phyloP scores from a whole-genome alignment of 768 basidiomycete species.

The Mycena galericulata region DNA sequence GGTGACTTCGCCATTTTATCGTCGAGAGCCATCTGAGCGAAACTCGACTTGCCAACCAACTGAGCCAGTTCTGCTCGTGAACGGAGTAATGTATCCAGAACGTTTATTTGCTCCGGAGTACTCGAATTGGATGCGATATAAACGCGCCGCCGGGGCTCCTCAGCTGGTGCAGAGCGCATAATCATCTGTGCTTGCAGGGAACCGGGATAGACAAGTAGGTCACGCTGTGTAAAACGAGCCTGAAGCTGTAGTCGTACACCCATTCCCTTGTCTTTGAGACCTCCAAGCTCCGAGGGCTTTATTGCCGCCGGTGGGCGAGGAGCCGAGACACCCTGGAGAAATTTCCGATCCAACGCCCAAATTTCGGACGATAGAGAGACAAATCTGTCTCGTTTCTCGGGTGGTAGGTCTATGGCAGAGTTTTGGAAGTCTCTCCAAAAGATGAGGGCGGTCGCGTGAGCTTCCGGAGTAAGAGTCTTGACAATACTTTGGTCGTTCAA shows the following conservation, averaged over 20 bases:
- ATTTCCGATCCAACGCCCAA: constrained; percentile 86
- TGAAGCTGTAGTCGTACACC: constrained; percentile 79
- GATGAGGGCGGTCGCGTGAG: constrained; percentile 88
- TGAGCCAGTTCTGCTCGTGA: constrained; percentile 86
- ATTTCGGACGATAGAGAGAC: constrained; percentile 93
- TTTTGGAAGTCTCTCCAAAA: constrained; percentile 98
- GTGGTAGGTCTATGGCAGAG: constrained; percentile 92
- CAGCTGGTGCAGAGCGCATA: constrained; percentile 87
- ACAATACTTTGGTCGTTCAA: constrained; percentile 76
- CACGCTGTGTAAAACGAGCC: constrained; percentile 80
- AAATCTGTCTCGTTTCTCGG: constrained; percentile 80
- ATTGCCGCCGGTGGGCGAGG: constrained; percentile 77
- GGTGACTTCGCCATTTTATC: constrained; percentile 99
- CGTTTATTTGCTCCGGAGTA: constrained; percentile 77
- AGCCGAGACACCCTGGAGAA: constrained; percentile 75
- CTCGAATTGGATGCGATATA: constrained; percentile 88
- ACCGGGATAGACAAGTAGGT: constrained; percentile 85
- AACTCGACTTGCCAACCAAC: constrained; percentile 88
- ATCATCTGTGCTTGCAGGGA: constrained; percentile 95
- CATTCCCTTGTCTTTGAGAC: constrained; percentile 82
- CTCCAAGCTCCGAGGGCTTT: constrained; percentile 74
- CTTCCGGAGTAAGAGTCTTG: constrained; percentile 76
- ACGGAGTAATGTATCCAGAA: constrained; percentile 80
- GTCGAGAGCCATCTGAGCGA: constrained; percentile 85
- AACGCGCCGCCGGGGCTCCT: constrained; percentile 83